These are phyloP conservation scores for Micromonas commoda DNA, from an alignment of 139 green algal species.

Conservation along the genomic window DNA sequence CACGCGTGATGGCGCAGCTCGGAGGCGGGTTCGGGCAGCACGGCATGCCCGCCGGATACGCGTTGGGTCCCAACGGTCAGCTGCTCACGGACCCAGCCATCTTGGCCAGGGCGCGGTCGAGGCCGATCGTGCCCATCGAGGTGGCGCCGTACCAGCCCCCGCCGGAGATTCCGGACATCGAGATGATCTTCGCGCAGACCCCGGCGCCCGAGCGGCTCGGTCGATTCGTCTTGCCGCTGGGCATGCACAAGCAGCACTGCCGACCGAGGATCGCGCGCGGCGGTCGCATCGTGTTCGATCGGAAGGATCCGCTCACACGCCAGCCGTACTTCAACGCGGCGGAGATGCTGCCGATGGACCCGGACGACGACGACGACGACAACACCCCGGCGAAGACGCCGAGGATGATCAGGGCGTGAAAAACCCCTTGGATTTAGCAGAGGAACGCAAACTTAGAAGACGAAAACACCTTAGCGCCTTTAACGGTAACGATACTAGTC, in stretches of 20 bases:
- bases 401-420: background rate
- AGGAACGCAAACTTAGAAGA: background rate
- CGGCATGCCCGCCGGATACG: background rate
- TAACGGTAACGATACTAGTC: too few relatives aligned
- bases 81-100: background rate
- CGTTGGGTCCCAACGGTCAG: background rate
- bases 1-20: background rate
- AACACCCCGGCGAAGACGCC: background rate
- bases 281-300: constrained; percentile 23
- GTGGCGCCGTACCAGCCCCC: constrained; percentile 17
- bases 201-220: background rate
- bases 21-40: background rate
- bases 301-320: constrained; percentile 17
- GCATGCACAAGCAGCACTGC: constrained; percentile 1
- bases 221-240: constrained; percentile 2
- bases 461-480: too few relatives aligned
- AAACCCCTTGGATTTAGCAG: background rate
- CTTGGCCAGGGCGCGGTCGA: background rate
- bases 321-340: background rate
- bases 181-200: constrained; percentile 26
- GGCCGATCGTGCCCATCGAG: background rate
- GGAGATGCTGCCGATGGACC: background rate
- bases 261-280: background rate
- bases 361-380: constrained; percentile 3
- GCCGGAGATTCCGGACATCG: constrained; percentile 27